Percentiles rank a stretch among this genome's conserved stretches.
These are phyloP conservation scores for Plasmodium ovale DNA, from an alignment of 169 alveolate species.

Conservation along the genomic window DNA sequence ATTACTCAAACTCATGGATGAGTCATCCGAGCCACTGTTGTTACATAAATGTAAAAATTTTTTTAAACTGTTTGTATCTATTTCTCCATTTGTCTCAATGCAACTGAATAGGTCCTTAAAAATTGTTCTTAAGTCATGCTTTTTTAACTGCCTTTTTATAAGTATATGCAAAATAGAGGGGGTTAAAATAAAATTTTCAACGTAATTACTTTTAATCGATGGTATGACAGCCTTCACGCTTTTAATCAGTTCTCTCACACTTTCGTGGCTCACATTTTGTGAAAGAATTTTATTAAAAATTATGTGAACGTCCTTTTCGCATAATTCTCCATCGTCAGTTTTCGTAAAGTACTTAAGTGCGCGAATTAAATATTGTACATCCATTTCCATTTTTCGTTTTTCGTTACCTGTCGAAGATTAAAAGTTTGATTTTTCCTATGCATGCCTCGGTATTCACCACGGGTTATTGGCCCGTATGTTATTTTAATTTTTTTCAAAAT, in stretches of 20 bases:
- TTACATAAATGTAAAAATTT: constrained; percentile 47
- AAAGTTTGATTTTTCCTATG: too few relatives aligned
- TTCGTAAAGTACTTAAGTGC: constrained; percentile 50
- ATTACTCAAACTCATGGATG: constrained; percentile 35
- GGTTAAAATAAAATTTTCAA: constrained; percentile 50
- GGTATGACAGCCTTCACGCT: constrained; percentile 38
- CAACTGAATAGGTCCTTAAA: constrained; percentile 56
- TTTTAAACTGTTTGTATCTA: constrained; percentile 29
- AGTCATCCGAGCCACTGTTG: constrained; percentile 10
- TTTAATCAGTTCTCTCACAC: constrained; percentile 28
- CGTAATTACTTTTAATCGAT: constrained; percentile 34
- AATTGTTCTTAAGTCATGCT: constrained; percentile 14
- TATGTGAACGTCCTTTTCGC: constrained; percentile 23
- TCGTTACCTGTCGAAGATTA: neutral
- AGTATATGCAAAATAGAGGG: constrained; percentile 58
- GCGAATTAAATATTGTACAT: constrained; percentile 43
- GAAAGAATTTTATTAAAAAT: constrained; percentile 72
- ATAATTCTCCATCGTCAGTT: constrained; percentile 27
- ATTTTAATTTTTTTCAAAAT: too few relatives aligned
- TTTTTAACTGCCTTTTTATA: constrained; percentile 62
- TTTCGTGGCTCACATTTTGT: constrained; percentile 44
- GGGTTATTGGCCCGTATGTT: too few relatives aligned
- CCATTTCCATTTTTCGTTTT: constrained; percentile 33
- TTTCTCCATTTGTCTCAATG: constrained; percentile 36
- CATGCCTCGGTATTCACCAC: too few relatives aligned